A percentile compares a stretch with the other conserved stretches of the same genome.
These are phyloP conservation scores for Candida maris DNA, from an alignment of 805 yeast genomes.

Conservation along the genomic window DNA sequence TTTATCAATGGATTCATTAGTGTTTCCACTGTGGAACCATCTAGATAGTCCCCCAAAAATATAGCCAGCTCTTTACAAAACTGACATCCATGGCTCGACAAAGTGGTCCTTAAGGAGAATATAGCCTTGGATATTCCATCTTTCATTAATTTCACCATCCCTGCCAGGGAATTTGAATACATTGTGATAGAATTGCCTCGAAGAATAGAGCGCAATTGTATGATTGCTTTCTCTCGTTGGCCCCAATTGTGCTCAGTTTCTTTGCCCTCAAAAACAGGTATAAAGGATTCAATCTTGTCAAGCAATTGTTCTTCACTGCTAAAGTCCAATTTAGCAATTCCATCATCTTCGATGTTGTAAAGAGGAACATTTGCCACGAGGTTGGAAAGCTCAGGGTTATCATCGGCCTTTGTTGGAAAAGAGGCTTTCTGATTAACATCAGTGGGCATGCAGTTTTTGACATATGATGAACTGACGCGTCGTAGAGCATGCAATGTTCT, in stretches of 20 bases:
- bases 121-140: constrained; percentile 67
- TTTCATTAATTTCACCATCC: constrained; percentile 35
- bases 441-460: background rate
- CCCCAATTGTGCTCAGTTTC: constrained; percentile 92
- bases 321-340: constrained; percentile 32
- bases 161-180: constrained; percentile 31
- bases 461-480: constrained; percentile 1
- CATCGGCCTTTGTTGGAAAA: background rate
- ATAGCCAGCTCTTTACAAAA: constrained; percentile 65
- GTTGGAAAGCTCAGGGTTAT: constrained; percentile 1
- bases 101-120: constrained; percentile 76
- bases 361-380: constrained; percentile 19
- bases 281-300: constrained; percentile 28
- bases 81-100: constrained; percentile 72
- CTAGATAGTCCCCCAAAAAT: constrained; percentile 37
- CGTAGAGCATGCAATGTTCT: background rate
- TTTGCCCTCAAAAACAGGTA: constrained; percentile 51
- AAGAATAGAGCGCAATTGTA: constrained; percentile 54
- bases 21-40: constrained; percentile 45
- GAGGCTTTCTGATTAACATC: background rate
- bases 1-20: constrained; percentile 47
- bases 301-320: constrained; percentile 27
- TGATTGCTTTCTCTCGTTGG: constrained; percentile 58
- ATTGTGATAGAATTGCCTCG: constrained; percentile 49
- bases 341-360: constrained; percentile 29